A percentile compares a stretch with the other conserved stretches of the same genome.
Conservation (phyloP, 768 basidiomycete genomes). For the Lactifluus piperatus region DNA sequence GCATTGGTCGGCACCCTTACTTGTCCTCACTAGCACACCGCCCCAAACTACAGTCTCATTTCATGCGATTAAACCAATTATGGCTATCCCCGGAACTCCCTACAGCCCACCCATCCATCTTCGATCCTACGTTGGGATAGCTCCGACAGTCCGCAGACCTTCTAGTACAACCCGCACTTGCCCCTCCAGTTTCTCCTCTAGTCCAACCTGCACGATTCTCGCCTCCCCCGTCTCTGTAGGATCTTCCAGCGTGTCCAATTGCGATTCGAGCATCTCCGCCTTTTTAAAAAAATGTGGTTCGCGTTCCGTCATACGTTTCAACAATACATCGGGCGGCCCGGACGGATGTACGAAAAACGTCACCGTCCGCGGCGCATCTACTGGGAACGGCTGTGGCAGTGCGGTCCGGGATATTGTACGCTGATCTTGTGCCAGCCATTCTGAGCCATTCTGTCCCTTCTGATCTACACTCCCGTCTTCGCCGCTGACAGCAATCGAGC, state of each 20-base stretch:
- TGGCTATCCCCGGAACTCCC: neutral
- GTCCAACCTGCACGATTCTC: slow-evolving; percentile 54
- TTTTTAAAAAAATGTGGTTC: slow-evolving; percentile 84
- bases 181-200: slow-evolving; percentile 43
- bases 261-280: slow-evolving; percentile 70
- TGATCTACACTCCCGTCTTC: neutral
- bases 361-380: neutral
- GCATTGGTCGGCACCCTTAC: no score
- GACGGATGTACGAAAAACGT: slow-evolving; percentile 81
- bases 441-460: neutral
- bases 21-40: no score
- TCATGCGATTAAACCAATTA: neutral
- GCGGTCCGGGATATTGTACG: slow-evolving; percentile 28
- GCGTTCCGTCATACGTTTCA: slow-evolving; percentile 55
- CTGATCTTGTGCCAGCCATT: slow-evolving; percentile 25
- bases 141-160: slow-evolving; percentile 28
- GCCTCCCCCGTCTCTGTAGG: slow-evolving; percentile 50
- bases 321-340: slow-evolving; percentile 45
- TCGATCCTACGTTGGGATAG: neutral
- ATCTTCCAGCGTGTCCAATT: slow-evolving; percentile 60
- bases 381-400: neutral
- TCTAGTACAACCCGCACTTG: slow-evolving; percentile 44
- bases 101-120: neutral
- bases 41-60: no score
- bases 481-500: neutral